Evolutionary conservation across 2,329 filamentous ascomycete genomes (phyloP).

Genomic region (Diaporthe capsici): DNA sequence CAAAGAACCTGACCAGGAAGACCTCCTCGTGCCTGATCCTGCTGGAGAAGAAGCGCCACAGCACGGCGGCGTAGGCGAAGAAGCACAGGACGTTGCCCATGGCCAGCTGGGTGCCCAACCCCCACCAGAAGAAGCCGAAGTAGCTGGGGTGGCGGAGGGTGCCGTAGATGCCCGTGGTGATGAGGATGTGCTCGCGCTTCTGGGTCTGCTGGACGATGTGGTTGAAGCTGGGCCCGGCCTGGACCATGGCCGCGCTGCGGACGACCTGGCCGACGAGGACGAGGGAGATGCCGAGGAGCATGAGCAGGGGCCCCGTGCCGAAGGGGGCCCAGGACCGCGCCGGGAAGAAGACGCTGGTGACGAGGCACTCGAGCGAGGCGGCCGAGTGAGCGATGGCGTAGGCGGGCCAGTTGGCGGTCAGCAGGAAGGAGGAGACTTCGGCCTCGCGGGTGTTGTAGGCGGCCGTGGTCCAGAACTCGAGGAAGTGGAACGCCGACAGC

Average conservation of each 20-base stretch:
- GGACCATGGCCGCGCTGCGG: constrained; percentile 87
- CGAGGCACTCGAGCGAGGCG: constrained; percentile 80
- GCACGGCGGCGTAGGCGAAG: constrained; percentile 77
- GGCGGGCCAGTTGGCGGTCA: constrained; percentile 85
- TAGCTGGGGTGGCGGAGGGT: constrained; percentile 89
- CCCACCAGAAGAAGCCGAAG: constrained; percentile 99
- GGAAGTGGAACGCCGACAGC: constrained; percentile 90
- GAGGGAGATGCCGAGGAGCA: constrained; percentile 73
- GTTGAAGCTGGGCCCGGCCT: constrained; percentile 93
- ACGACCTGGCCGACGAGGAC: constrained; percentile 80
- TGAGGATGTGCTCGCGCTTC: constrained; percentile 79
- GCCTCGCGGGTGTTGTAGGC: constrained; percentile 83
- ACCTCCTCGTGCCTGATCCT: constrained; percentile 85
- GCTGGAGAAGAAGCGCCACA: constrained; percentile 88
- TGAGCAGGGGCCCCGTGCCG: constrained; percentile 56
- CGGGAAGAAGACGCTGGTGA: constrained; percentile 72
- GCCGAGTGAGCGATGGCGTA: constrained; percentile 87
- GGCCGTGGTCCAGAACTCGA: constrained; percentile 95
- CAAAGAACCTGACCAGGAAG: constrained; percentile 85
- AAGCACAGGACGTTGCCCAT: constrained; percentile 89
- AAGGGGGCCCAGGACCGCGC: constrained; percentile 61
- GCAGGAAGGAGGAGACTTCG: constrained; percentile 81
- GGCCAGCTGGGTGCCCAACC: constrained; percentile 91
- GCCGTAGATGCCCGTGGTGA: constrained; percentile 85
- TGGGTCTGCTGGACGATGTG: constrained; percentile 83